Evolutionary conservation across 805 yeast genomes (phyloP).

Genomic region (Yarrowia divulgata): DNA sequence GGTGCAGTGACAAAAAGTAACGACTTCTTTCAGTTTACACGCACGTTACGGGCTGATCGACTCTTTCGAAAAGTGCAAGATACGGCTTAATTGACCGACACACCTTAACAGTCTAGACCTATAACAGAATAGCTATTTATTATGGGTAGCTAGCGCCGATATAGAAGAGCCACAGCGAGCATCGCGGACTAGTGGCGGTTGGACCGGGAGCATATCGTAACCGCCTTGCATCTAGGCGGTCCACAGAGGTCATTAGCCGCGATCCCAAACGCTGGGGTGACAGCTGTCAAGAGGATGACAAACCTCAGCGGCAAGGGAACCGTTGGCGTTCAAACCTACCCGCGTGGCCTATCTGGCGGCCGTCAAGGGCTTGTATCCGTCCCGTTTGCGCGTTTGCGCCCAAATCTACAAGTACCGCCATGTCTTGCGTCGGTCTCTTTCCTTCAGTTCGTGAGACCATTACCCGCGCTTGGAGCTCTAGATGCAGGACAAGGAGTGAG

Average conservation of each 20-base stretch:
- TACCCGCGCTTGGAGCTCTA: conserved; percentile 10
- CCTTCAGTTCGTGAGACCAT: background rate
- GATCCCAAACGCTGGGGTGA: background rate
- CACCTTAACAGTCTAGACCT: background rate
- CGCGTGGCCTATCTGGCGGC: background rate
- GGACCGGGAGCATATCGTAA: too few species aligned
- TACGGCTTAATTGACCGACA: conserved; percentile 11
- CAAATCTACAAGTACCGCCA: too few species aligned
- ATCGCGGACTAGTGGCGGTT: too few species aligned
- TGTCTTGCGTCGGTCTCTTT: too few species aligned
- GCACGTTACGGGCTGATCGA: background rate
- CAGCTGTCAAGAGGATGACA: background rate
- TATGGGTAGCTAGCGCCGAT: background rate
- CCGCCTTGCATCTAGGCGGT: conserved; percentile 6
- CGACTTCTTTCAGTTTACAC: background rate
- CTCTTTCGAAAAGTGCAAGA: background rate
- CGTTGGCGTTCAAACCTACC: background rate
- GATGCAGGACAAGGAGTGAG: conserved; percentile 9
- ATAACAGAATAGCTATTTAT: background rate
- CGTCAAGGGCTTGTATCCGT: too few species aligned
- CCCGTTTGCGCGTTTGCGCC: too few species aligned
- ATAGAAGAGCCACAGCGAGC: too few species aligned
- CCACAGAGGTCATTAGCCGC: conserved; percentile 7
- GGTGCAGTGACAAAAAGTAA: background rate
- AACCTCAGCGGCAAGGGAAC: background rate